A percentile compares a stretch with the other conserved stretches of the same genome.
Conservation (phyloP, 768 basidiomycete species). For the Termitomyces sp. region DNA sequence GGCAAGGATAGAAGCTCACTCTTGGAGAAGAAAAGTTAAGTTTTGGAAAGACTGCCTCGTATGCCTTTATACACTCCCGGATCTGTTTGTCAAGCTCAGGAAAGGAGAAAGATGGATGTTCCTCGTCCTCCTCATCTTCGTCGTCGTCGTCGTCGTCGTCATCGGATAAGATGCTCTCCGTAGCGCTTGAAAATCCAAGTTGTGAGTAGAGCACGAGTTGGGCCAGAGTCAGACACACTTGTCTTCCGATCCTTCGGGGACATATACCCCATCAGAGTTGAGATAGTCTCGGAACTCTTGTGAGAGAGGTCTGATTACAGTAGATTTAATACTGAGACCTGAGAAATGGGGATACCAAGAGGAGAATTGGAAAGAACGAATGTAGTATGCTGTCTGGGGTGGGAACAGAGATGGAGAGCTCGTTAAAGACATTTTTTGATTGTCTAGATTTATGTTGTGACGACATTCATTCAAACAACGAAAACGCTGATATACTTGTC, state of each 20-base stretch:
- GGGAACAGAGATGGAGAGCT: constrained; percentile 44
- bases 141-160: constrained; percentile 40
- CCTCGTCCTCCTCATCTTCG: constrained; percentile 20
- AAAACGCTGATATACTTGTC: background rate
- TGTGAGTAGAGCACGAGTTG: background rate
- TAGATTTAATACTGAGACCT: constrained; percentile 64
- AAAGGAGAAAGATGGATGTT: constrained; percentile 53
- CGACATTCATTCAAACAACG: background rate
- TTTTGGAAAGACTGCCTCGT: constrained; percentile 90
- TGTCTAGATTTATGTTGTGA: background rate
- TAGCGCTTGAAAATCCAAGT: constrained; percentile 33
- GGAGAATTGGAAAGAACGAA: constrained; percentile 78
- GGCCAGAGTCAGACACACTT: constrained; percentile 40
- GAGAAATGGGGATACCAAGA: constrained; percentile 79
- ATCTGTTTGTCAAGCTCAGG: constrained; percentile 80
- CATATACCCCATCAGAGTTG: constrained; percentile 77
- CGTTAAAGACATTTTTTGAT: constrained; percentile 9
- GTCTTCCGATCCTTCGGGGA: constrained; percentile 81
- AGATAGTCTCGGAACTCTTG: constrained; percentile 67
- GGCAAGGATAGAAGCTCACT: constrained; percentile 32
- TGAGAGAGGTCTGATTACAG: constrained; percentile 65
- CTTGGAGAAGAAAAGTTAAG: constrained; percentile 95
- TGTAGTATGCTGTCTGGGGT: constrained; percentile 39
- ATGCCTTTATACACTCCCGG: constrained; percentile 55
- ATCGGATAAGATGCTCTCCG: constrained; percentile 57